phyloP scores from a whole-genome alignment of 257 asterid genomes.

The Anisodus acutangulus region DNA sequence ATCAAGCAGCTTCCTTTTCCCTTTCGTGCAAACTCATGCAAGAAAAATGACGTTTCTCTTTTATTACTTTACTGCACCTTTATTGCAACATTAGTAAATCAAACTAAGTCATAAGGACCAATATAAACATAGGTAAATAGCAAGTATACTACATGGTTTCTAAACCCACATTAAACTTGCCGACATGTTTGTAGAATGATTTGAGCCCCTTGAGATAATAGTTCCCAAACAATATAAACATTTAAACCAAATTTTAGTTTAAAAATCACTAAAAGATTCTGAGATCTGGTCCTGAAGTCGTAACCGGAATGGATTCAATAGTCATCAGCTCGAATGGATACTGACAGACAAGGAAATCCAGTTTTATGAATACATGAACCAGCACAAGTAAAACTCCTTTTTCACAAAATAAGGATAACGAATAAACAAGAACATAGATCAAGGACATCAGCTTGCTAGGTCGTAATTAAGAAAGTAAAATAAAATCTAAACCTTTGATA shows the following conservation, averaged over 20 bases:
- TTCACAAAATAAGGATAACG: background rate
- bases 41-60: background rate
- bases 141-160: constrained; percentile 13
- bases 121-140: background rate
- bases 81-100: constrained; percentile 11
- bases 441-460: constrained; percentile 19
- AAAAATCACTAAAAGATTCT: background rate
- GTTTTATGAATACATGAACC: background rate
- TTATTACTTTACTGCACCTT: background rate
- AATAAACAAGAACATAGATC: constrained; percentile 20
- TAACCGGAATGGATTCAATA: background rate
- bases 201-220: constrained; percentile 6
- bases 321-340: background rate
- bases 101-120: background rate
- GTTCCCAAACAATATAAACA: background rate
- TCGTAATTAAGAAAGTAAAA: background rate
- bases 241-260: background rate
- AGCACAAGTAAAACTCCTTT: constrained; percentile 1
- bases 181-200: background rate
- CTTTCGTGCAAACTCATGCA: background rate
- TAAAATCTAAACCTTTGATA: constrained; percentile 65
- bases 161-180: background rate
- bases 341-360: constrained; percentile 13
- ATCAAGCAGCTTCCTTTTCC: constrained; percentile 18
- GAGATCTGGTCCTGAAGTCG: constrained; percentile 1